phyloP scores from a whole-genome alignment of 208 protist species.

The Leptomonas pyrrhocoris region DNA sequence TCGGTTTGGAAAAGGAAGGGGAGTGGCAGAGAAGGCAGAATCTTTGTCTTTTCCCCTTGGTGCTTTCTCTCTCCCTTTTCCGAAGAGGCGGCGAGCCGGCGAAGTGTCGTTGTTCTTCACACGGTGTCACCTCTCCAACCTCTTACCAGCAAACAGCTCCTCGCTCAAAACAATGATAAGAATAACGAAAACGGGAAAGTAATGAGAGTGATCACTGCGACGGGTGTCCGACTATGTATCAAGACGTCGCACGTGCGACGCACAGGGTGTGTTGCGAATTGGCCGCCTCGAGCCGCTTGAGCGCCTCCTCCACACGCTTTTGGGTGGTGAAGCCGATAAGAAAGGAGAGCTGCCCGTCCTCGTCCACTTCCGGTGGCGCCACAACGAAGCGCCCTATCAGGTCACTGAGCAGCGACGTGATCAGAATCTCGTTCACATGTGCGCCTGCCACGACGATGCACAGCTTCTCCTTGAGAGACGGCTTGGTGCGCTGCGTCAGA shows the following conservation, averaged over 20 bases:
- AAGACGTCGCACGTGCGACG: conserved; percentile 18
- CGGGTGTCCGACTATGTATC: not conserved
- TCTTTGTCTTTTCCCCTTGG: not conserved
- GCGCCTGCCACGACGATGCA: conserved; percentile 44
- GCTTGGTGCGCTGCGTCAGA: conserved; percentile 26
- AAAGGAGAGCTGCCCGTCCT: conserved; percentile 26
- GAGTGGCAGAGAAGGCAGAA: not conserved
- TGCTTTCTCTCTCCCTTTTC: not conserved
- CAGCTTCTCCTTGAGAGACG: conserved; percentile 29
- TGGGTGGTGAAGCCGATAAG: conserved; percentile 34
- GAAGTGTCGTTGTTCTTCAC: conserved; percentile 11
- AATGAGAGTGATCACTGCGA: no score
- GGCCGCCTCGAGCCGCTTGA: conserved; percentile 31
- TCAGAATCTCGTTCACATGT: conserved; percentile 36
- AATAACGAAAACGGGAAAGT: not conserved
- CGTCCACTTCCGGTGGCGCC: conserved; percentile 36
- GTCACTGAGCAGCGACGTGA: conserved; percentile 44
- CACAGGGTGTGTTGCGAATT: conserved; percentile 20
- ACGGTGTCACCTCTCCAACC: conserved; percentile 2
- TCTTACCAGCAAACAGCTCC: not conserved
- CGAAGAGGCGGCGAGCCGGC: not conserved
- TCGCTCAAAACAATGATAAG: not conserved
- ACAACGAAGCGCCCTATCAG: conserved; percentile 53
- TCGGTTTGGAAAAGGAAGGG: not conserved
- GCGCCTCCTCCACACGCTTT: conserved; percentile 28